Conservation (phyloP, 208 protist genomes). For the Tritrichomonas musculus region DNA sequence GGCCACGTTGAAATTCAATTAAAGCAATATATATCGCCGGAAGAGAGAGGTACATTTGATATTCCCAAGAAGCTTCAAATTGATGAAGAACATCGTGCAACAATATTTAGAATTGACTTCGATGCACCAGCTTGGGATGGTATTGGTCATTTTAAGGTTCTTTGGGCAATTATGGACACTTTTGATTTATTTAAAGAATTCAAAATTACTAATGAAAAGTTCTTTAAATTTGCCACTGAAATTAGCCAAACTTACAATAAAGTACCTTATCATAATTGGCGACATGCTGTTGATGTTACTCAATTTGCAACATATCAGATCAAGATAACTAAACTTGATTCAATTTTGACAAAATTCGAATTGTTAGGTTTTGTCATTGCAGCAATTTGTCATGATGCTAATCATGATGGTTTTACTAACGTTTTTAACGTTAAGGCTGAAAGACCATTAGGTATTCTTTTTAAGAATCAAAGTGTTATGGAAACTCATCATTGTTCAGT, state of each 20-base stretch:
- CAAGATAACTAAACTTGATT: constrained; percentile 51
- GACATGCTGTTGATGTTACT: constrained; percentile 61
- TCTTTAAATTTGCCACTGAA: constrained; percentile 16
- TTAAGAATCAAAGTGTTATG: constrained; percentile 59
- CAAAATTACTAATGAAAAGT: background rate
- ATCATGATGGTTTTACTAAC: constrained; percentile 89
- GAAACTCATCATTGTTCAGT: constrained; percentile 57
- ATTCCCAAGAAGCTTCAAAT: background rate
- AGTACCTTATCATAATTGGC: constrained; percentile 65
- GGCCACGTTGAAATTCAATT: background rate
- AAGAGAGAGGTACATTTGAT: background rate
- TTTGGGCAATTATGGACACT: constrained; percentile 35
- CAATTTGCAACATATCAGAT: constrained; percentile 55
- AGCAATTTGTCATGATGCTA: constrained; percentile 85
- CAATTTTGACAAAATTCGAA: constrained; percentile 60
- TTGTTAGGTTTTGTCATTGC: constrained; percentile 71
- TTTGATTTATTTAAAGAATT: constrained; percentile 36
- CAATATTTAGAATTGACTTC: background rate
- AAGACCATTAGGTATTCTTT: constrained; percentile 68
- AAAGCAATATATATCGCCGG: background rate
- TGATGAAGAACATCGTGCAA: background rate
- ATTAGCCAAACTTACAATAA: constrained; percentile 40
- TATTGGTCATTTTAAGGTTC: background rate
- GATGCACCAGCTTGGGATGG: constrained; percentile 13
- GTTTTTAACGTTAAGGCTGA: constrained; percentile 78